Evolutionary conservation across 495 filamentous ascomycete genomes (phyloP).

Genomic region (Talaromyces adpressus): DNA sequence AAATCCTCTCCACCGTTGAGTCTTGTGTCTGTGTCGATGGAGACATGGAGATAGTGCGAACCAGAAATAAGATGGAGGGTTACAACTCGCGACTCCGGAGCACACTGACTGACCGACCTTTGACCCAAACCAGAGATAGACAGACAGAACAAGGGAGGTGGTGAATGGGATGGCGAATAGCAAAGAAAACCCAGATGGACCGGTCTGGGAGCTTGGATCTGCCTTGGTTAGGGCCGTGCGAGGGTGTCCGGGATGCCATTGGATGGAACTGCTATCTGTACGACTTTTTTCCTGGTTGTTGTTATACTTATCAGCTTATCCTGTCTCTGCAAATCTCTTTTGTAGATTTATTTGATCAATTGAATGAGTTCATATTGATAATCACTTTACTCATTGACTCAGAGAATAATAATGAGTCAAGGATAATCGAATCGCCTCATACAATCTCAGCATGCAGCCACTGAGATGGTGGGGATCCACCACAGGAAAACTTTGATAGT

Average conservation of each 20-base stretch:
- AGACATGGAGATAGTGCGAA: neutral
- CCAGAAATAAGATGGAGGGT: neutral
- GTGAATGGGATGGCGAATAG: neutral
- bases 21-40: neutral
- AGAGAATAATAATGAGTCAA: neutral
- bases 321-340: neutral
- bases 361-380: too few relatives aligned
- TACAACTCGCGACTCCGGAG: neutral
- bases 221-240: neutral
- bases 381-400: neutral
- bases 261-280: neutral
- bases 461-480: neutral
- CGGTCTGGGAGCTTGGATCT: conserved; percentile 4
- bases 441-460: neutral
- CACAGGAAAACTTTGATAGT: conserved; percentile 3
- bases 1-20: neutral
- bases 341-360: neutral
- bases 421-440: neutral
- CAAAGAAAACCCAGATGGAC: neutral
- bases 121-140: neutral
- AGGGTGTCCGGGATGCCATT: neutral
- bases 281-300: neutral
- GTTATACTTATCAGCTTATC: neutral
- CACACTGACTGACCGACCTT: neutral
- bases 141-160: neutral